Evolutionary conservation across 1,139 yeast genomes (phyloP).

Genomic region (Scheffersomyces cryptocercus): DNA sequence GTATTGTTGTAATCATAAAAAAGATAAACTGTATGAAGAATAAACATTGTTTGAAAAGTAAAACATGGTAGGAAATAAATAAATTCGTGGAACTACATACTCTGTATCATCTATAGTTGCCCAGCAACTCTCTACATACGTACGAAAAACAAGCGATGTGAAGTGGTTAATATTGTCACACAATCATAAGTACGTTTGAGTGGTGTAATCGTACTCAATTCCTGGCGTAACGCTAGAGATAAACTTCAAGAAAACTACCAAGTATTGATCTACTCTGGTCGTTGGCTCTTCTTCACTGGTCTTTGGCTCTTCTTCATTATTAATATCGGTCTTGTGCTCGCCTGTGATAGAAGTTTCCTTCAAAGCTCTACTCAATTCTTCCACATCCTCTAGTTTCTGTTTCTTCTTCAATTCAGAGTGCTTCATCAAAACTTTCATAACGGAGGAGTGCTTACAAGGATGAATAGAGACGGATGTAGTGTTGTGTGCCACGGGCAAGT

Average conservation of each 20-base stretch:
- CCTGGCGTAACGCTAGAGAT: conserved; percentile 98
- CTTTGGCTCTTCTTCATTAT: conserved; percentile 32
- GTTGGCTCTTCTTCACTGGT: conserved; percentile 51
- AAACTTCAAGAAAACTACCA: conserved; percentile 85
- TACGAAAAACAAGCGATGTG: too few species aligned
- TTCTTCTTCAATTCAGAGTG: conserved; percentile 33
- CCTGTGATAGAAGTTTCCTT: neutral
- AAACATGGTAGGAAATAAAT: too few species aligned
- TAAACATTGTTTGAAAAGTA: too few species aligned
- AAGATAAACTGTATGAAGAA: too few species aligned
- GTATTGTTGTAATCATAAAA: too few species aligned
- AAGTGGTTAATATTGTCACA: too few species aligned
- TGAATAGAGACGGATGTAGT: conserved; percentile 89
- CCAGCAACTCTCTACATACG: too few species aligned
- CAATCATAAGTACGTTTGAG: too few species aligned
- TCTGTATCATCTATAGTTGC: too few species aligned
- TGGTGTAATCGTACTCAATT: conserved; percentile 93
- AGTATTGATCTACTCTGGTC: conserved; percentile 85
- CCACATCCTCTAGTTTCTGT: conserved; percentile 25
- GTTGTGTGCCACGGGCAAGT: conserved; percentile 78
- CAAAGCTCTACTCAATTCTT: conserved; percentile 28
- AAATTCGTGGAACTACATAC: too few species aligned
- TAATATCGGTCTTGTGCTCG: conserved; percentile 20
- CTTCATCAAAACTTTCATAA: conserved; percentile 85
- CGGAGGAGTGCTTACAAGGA: conserved; percentile 94